Conservation (phyloP, 345 rosid genomes). For the Ceriops decandra region DNA sequence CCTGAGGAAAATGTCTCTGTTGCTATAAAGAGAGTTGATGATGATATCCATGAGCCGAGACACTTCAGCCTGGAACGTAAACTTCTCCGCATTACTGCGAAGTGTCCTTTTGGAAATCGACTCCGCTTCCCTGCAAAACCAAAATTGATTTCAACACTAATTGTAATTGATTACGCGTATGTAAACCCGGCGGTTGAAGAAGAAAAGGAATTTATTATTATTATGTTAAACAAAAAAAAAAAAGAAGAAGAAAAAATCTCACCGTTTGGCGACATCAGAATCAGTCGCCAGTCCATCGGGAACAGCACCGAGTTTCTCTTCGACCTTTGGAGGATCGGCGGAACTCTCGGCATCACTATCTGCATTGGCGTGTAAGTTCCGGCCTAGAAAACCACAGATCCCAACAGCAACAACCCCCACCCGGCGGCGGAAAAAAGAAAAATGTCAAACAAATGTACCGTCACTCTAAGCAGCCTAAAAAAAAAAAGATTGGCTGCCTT, state of each 20-base stretch:
- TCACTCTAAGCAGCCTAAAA: not conserved
- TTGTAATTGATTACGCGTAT: not conserved
- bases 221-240: not conserved
- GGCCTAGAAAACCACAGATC: constrained; percentile 44
- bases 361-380: constrained; percentile 78
- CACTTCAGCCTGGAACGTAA: constrained; percentile 98
- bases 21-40: constrained; percentile 95
- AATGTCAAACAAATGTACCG: too few species aligned
- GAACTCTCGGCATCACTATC: constrained; percentile 54
- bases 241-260: not conserved
- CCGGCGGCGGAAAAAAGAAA: not conserved
- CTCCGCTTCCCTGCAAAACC: constrained; percentile 64
- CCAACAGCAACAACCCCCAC: not conserved
- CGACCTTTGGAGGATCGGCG: constrained; percentile 86
- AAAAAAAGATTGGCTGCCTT: not conserved
- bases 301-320: constrained; percentile 88
- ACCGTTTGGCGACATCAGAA: constrained; percentile 94
- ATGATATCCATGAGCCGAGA: constrained; percentile 98
- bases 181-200: not conserved
- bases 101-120: constrained; percentile 87
- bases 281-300: constrained; percentile 89
- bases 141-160: not conserved
- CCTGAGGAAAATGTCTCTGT: constrained; percentile 95
- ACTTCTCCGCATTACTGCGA: constrained; percentile 82
- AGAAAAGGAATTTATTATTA: not conserved